A percentile compares a stretch with the other conserved stretches of the same genome.
phyloP scores from a whole-genome alignment of 805 yeast species.

The Brettanomyces sp. region DNA sequence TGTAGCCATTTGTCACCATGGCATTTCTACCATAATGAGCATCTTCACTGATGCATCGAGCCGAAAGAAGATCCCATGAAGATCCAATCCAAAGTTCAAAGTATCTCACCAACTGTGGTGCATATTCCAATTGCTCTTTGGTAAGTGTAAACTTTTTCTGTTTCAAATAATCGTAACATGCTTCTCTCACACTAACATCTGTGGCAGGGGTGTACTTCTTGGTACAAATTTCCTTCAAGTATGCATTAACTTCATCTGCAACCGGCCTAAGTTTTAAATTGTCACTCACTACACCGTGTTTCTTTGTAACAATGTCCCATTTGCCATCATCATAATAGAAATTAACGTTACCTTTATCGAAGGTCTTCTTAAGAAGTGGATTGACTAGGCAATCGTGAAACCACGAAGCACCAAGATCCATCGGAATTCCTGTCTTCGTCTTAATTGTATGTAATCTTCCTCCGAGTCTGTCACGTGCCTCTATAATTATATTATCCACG shows the following conservation, averaged over 20 bases:
- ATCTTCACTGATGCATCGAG: constrained; percentile 34
- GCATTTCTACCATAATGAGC: constrained; percentile 69
- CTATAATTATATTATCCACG: constrained; percentile 34
- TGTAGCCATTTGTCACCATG: constrained; percentile 51
- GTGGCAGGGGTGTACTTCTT: constrained; percentile 22
- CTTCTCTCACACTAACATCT: constrained; percentile 49
- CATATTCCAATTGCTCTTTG: constrained; percentile 37
- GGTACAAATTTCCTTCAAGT: constrained; percentile 10
- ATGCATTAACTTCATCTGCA: constrained; percentile 21
- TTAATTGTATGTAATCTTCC: constrained; percentile 50
- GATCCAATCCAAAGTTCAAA: constrained; percentile 74
- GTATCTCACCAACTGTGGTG: constrained; percentile 43
- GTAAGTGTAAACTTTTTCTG: constrained; percentile 37
- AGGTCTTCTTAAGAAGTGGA: constrained; percentile 43
- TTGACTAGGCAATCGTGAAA: constrained; percentile 74
- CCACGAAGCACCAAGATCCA: constrained; percentile 88
- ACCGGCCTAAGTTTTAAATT: constrained; percentile 34
- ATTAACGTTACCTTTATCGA: constrained; percentile 17
- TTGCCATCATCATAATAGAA: constrained; percentile 26
- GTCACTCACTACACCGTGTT: constrained; percentile 34
- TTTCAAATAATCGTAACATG: constrained; percentile 37
- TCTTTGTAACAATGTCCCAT: constrained; percentile 10
- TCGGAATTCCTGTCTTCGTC: constrained; percentile 20
- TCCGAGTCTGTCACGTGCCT: constrained; percentile 50
- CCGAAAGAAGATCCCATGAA: constrained; percentile 55